These are phyloP conservation scores for Athelia sp. DNA, from an alignment of 1,284 basidiomycete species.

Conservation along the genomic window DNA sequence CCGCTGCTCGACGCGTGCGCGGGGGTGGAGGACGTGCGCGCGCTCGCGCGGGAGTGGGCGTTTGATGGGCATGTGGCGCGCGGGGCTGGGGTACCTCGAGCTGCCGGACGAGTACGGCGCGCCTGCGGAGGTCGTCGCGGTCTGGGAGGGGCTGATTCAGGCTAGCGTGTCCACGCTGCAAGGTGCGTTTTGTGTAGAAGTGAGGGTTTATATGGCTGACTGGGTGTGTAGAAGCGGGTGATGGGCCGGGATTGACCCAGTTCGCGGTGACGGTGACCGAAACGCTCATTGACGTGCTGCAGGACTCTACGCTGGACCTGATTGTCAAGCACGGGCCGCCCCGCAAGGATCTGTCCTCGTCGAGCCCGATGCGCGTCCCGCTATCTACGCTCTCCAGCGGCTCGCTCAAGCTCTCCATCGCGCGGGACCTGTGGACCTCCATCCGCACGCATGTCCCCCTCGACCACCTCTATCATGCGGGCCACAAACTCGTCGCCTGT, in stretches of 20 bases:
- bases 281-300: conserved; percentile 46
- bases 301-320: conserved; percentile 46
- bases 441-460: conserved; percentile 38
- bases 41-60: conserved; percentile 46
- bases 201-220: background rate
- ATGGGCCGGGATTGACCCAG: conserved; percentile 25
- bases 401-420: conserved; percentile 44
- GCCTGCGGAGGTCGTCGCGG: conserved; percentile 34
- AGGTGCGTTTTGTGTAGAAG: conserved; percentile 14
- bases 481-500: conserved; percentile 38
- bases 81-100: conserved; percentile 37
- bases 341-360: conserved; percentile 1
- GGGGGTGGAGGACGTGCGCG: conserved; percentile 43
- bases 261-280: conserved; percentile 37
- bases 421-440: conserved; percentile 50
- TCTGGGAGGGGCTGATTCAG: conserved; percentile 37
- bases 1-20: conserved; percentile 49
- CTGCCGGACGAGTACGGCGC: conserved; percentile 30
- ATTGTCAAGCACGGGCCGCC: conserved; percentile 19
- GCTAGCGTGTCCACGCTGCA: conserved; percentile 27
- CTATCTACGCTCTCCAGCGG: conserved; percentile 26
- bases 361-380: background rate
- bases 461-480: conserved; percentile 34
- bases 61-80: conserved; percentile 59
- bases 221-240: conserved; percentile 18